phyloP scores from a whole-genome alignment of 2,329 filamentous ascomycete genomes.

The Xylaria hypoxylon region DNA sequence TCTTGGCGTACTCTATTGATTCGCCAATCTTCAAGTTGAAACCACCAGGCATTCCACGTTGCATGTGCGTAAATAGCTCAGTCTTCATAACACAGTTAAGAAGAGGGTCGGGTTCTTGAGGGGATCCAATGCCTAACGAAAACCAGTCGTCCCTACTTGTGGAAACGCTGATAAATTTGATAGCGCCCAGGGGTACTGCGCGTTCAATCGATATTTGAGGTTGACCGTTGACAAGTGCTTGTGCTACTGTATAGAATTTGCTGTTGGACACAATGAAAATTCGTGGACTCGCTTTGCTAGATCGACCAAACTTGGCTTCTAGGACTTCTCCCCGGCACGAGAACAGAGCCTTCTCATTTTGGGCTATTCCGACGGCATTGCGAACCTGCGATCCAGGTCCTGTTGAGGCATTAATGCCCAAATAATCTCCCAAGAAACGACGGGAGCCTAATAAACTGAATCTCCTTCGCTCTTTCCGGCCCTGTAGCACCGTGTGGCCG shows the following conservation, averaged over 20 bases:
- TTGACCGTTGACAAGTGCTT: slow-evolving; percentile 84
- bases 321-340: slow-evolving; percentile 91
- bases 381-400: slow-evolving; percentile 87
- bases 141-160: slow-evolving; percentile 96
- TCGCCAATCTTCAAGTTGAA: slow-evolving; percentile 87
- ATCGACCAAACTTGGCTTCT: slow-evolving; percentile 94
- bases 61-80: slow-evolving; percentile 94
- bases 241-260: slow-evolving; percentile 90
- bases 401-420: slow-evolving; percentile 83
- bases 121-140: slow-evolving; percentile 87
- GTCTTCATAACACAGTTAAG: slow-evolving; percentile 96
- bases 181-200: slow-evolving; percentile 83
- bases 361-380: slow-evolving; percentile 75
- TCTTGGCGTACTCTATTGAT: slow-evolving; percentile 95
- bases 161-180: slow-evolving; percentile 88
- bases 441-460: slow-evolving; percentile 93
- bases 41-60: slow-evolving; percentile 80
- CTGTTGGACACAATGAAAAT: slow-evolving; percentile 85
- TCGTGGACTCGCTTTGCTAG: slow-evolving; percentile 90
- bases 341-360: slow-evolving; percentile 83
- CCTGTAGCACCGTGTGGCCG: slow-evolving; percentile 83
- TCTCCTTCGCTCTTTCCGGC: slow-evolving; percentile 89
- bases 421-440: slow-evolving; percentile 93
- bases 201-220: slow-evolving; percentile 84
- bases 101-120: slow-evolving; percentile 92